Evolutionary conservation across 768 basidiomycete species (phyloP), one percentile per base, ranked within the genome.

Genomic region (Boletus coccyginus): DNA sequence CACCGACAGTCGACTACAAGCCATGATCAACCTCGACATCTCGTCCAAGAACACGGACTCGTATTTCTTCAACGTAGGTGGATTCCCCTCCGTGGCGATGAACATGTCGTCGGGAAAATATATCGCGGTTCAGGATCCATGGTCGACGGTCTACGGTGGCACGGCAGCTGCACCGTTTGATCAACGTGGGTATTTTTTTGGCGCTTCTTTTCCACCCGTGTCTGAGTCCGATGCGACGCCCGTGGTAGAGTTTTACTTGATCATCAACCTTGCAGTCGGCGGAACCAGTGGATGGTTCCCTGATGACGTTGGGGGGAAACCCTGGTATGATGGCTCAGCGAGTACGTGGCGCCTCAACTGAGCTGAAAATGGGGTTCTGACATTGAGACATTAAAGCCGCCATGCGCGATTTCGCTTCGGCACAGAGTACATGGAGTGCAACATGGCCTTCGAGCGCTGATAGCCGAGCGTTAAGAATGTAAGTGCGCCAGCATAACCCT

Each of bases 241-340:
- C n/a, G 13, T 9, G 14, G 39, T 53, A 84, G 86, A 84, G 17
- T 94, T 95, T 72, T 94, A 90, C 73, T 73, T 94, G 27, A 84
- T 92, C 64, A 74, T 95, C 66, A 81, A 90, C 68, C 80, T 94
- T 36, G 91, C 86, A 2, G 90, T 83, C 11, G 93, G 93, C 11
- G 86, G 86, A 3, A 92, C 89, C 38, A 91, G 83, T 60, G 92
- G 86, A 32, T 70, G 69, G 69, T 70, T 70, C 52, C 69, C 69
- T 1, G 69, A 70, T 36, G 19, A 77, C 11, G 82, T 88, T 43
- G 92, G 91, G 17, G 75, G 79, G 13, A 70, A 70, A 27, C 55
- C 64, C 21, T 92, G 90, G 90, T 77, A 85, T 33, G 85, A 92
- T 66, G 73, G 73, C 17, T 81, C 81, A 35, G 61, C 58, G 41